Evolutionary conservation across 805 yeast species (phyloP).

Genomic region (Wickerhamomyces bovis): DNA sequence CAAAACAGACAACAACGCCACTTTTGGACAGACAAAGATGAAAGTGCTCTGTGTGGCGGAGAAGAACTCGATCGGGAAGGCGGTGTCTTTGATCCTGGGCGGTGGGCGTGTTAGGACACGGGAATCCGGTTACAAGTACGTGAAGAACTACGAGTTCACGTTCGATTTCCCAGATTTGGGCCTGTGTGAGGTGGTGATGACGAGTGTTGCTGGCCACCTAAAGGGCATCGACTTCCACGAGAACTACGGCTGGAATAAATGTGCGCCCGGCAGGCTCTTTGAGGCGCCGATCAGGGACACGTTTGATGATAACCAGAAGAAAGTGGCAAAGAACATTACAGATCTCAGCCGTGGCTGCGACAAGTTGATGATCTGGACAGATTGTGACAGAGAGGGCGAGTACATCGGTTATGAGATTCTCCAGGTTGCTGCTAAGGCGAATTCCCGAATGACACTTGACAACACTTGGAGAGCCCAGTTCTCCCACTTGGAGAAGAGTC

Average conservation of each 20-base stretch:
- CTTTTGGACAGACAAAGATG: conserved; percentile 34
- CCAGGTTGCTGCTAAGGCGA: conserved; percentile 52
- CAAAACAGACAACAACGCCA: background rate
- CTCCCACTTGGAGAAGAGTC: conserved; percentile 77
- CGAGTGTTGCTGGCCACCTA: conserved; percentile 88
- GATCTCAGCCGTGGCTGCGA: conserved; percentile 56
- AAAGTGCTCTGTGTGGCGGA: conserved; percentile 92
- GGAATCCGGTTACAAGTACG: conserved; percentile 50
- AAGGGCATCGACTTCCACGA: conserved; percentile 58
- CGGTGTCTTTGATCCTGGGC: conserved; percentile 67
- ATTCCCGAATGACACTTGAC: conserved; percentile 38
- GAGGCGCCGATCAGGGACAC: conserved; percentile 56
- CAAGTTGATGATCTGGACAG: conserved; percentile 91
- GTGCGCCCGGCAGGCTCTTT: conserved; percentile 60
- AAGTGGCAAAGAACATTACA: conserved; percentile 60
- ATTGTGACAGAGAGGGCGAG: conserved; percentile 96
- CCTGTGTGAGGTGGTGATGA: conserved; percentile 76
- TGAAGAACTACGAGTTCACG: conserved; percentile 73
- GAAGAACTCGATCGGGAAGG: conserved; percentile 89
- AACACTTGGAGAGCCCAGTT: conserved; percentile 72
- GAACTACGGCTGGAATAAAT: conserved; percentile 58
- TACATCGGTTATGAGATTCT: conserved; percentile 82
- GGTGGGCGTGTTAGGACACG: conserved; percentile 57
- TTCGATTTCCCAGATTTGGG: conserved; percentile 62
- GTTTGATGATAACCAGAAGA: conserved; percentile 34